A percentile compares a stretch with the other conserved stretches of the same genome.
These are phyloP conservation scores for Paecilomyces niveus DNA, from an alignment of 2,329 filamentous ascomycete genomes.

Conservation along the genomic window DNA sequence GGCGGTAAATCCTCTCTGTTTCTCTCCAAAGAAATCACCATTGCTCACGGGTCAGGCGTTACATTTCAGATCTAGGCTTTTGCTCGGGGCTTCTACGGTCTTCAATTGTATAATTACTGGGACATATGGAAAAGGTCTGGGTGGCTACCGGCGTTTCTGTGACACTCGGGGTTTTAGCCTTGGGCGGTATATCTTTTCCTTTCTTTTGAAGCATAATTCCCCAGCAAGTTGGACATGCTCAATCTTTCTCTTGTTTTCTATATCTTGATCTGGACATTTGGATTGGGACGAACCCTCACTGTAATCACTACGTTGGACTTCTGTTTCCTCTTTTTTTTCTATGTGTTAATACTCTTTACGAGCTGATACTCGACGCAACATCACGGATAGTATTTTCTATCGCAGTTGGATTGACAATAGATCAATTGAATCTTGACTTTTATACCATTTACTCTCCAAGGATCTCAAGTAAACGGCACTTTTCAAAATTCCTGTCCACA, in stretches of 20 bases:
- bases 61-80: neutral
- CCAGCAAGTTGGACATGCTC: neutral
- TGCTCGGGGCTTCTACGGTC: neutral
- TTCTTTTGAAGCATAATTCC: neutral
- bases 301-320: neutral
- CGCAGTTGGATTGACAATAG: neutral
- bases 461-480: neutral
- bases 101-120: neutral
- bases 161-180: neutral
- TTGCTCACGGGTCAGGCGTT: neutral
- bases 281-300: neutral
- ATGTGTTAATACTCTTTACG: neutral
- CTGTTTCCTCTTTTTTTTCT: neutral
- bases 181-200: neutral
- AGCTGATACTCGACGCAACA: neutral
- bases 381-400: neutral
- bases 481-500: neutral
- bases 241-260: neutral
- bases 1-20: slow-evolving; percentile 10
- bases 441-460: neutral
- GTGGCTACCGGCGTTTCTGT: neutral
- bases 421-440: neutral
- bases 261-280: neutral
- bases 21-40: neutral
- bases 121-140: neutral